Evolutionary conservation across 192 early-diverging fungal species (phyloP).

Genomic region (Dispira simplex): DNA sequence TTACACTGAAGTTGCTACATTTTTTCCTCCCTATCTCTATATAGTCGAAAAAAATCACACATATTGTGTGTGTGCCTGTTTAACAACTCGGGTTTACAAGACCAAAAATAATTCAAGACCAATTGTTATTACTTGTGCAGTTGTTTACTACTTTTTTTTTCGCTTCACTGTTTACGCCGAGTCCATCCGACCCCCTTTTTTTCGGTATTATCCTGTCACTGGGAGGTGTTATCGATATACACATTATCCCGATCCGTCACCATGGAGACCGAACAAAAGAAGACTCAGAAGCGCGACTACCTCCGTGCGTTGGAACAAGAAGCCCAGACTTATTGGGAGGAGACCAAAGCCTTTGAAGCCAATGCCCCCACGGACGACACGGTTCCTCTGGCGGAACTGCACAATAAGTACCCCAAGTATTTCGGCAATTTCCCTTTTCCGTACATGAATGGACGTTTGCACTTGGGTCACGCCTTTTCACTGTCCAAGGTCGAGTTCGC

Average conservation of each 20-base stretch:
- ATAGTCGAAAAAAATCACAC: too few relatives aligned
- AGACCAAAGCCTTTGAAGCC: constrained; percentile 60
- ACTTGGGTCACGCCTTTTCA: constrained; percentile 95
- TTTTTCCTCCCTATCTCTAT: too few relatives aligned
- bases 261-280: constrained; percentile 8
- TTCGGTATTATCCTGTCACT: too few relatives aligned
- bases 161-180: too few relatives aligned
- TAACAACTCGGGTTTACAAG: too few relatives aligned
- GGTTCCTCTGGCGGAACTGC: constrained; percentile 30
- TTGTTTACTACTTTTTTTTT: too few relatives aligned
- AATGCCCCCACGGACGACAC: constrained; percentile 58
- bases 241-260: not conserved
- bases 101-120: too few relatives aligned
- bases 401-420: constrained; percentile 68
- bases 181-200: too few relatives aligned
- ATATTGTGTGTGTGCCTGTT: too few relatives aligned
- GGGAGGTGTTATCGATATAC: too few relatives aligned
- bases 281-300: constrained; percentile 67
- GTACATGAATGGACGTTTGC: constrained; percentile 90
- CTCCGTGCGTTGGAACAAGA: constrained; percentile 58
- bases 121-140: too few relatives aligned
- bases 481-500: constrained; percentile 93
- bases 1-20: too few relatives aligned
- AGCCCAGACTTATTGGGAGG: constrained; percentile 68
- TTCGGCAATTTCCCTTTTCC: constrained; percentile 94